Base-by-base conservation (phyloP, 2,329 filamentous ascomycete genomes). In the Neonectria faginata region DNA sequence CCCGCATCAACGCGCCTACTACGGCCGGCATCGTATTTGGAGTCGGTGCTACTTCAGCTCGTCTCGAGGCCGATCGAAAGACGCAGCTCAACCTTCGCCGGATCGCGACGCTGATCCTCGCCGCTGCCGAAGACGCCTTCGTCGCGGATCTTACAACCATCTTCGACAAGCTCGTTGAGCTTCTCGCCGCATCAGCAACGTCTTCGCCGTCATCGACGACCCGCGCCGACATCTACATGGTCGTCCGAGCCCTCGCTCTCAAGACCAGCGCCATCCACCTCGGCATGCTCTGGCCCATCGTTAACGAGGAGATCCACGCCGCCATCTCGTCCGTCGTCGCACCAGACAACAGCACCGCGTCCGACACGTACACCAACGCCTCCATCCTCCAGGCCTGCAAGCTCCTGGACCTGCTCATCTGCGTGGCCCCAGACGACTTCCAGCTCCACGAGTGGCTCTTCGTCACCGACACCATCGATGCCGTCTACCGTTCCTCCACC, bases 401-500 rank as follows among this genome's bases (percentile, higher is more conserved):
- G 76, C 85, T 99, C 3, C 86, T 99, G 3, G 96, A 99, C 74
- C 84, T 94, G 20, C 84, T 99, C n/a, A 86, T 98, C 14, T 90
- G 93, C 47, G 84, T 94, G 8, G 91, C 92, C 5, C 95, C 94
- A 0, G 96, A 99, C 71, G 96, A 99, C 77, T 99, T 98, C 80
- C 96, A 98, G 78, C 87, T 98, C n/a, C 91, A 97, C 74, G 93
- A 97, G 82, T 99, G 96, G 96, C 88, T 98, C 4, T 99, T 97
- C 78, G 90, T 99, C 60, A 97, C 94, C 2, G 96, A 99, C 79
- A 98, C 95, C 14, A 94, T 97, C 68, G 96, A 99, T 73, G 94
- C 96, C 1, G 92, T 99, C 36, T 97, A 99, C 79, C 89, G 92
- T 12, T 90, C 93, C 0, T 81, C 88, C 14, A 82, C 84, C 56